These are phyloP conservation scores for Eimeria acervulina DNA, from an alignment of 169 alveolate genomes.

Conservation along the genomic window DNA sequence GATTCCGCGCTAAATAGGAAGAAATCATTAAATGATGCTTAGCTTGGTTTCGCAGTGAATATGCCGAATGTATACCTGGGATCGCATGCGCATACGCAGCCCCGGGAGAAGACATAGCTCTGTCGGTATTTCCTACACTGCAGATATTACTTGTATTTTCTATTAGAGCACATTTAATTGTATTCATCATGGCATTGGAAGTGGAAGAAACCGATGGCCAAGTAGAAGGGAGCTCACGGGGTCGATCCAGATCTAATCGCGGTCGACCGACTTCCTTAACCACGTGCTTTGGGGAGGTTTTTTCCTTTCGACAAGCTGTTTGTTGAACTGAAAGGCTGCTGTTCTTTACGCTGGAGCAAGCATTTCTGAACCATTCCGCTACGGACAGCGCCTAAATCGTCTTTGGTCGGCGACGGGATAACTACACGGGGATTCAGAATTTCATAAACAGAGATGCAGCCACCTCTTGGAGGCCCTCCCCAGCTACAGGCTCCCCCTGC, in stretches of 20 bases:
- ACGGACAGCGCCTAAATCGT: neutral
- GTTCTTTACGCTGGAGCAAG: neutral
- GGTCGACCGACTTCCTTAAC: neutral
- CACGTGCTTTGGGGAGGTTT: neutral
- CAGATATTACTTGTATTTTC: neutral
- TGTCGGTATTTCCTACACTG: neutral
- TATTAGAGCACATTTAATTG: neutral
- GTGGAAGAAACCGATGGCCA: no score
- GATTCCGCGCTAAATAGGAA: neutral
- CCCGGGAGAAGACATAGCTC: neutral
- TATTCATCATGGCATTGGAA: neutral
- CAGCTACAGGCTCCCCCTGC: constrained; percentile 77
- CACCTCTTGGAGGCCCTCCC: constrained; percentile 58
- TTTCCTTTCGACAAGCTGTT: neutral
- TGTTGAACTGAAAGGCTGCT: neutral
- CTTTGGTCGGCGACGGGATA: neutral
- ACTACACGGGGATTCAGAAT: neutral
- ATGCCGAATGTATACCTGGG: neutral
- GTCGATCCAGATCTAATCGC: neutral
- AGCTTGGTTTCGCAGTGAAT: neutral
- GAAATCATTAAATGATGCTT: neutral
- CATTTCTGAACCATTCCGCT: neutral
- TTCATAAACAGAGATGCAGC: constrained; percentile 47
- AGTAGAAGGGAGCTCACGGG: neutral
- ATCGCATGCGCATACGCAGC: neutral